Percentiles rank a stretch among this genome's conserved stretches.
Evolutionary conservation across 805 yeast genomes (phyloP).

Genomic region (Nakazawaea ambrosiae): DNA sequence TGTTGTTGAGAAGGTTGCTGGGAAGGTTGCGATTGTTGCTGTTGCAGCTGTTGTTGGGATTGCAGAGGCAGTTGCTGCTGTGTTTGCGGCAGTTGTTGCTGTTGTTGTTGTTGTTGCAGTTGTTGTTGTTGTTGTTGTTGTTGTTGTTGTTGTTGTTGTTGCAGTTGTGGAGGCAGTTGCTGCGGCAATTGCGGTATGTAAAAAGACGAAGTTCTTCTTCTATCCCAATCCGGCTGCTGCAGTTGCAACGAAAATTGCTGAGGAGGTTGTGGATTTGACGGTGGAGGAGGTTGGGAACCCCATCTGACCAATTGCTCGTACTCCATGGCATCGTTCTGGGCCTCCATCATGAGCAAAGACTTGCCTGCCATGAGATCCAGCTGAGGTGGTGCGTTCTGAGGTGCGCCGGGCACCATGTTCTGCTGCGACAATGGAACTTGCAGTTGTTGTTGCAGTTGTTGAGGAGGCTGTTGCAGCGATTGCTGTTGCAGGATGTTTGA

Average conservation of each 20-base stretch:
- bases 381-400: neutral
- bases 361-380: slow-evolving; percentile 30
- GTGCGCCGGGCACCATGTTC: neutral
- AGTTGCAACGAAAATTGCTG: slow-evolving; percentile 18
- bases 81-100: slow-evolving; percentile 1
- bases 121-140: slow-evolving; percentile 9
- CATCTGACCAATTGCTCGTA: slow-evolving; percentile 39
- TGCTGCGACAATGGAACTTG: neutral
- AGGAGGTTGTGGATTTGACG: slow-evolving; percentile 13
- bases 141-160: slow-evolving; percentile 11
- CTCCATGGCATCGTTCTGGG: slow-evolving; percentile 38
- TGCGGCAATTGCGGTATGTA: neutral
- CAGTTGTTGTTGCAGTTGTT: neutral
- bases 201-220: slow-evolving; percentile 8
- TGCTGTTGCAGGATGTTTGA: slow-evolving; percentile 9
- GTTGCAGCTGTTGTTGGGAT: slow-evolving; percentile 10
- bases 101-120: slow-evolving; percentile 5
- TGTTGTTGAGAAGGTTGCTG: slow-evolving; percentile 1
- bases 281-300: slow-evolving; percentile 11
- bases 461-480: slow-evolving; percentile 12
- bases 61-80: slow-evolving; percentile 4
- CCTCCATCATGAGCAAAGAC: slow-evolving; percentile 36
- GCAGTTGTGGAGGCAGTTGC: slow-evolving; percentile 1
- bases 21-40: no score
- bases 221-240: slow-evolving; percentile 13